Percentiles rank a stretch among this genome's conserved stretches.
Evolutionary conservation across 2,329 filamentous ascomycete genomes (phyloP).

Genomic region (Pseudogymnoascus sp.): DNA sequence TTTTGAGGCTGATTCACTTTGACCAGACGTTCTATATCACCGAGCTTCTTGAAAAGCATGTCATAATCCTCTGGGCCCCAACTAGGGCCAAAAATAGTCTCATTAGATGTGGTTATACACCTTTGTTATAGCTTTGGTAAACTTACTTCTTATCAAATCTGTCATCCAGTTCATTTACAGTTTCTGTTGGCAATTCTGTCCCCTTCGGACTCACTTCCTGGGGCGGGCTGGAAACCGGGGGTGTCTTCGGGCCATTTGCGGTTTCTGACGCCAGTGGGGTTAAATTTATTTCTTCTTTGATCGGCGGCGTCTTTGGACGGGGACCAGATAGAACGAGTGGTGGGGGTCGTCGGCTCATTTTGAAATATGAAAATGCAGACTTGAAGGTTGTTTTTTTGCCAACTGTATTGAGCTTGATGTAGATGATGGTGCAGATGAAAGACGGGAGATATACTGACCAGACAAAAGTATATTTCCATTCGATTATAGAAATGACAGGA

Average conservation of each 20-base stretch:
- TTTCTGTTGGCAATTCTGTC: not conserved
- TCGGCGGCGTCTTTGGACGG: not conserved
- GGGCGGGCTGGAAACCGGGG: not conserved
- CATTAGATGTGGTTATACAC: not conserved
- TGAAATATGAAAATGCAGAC: not conserved
- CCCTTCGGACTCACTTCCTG: not conserved
- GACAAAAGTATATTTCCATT: not conserved
- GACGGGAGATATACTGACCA: not conserved
- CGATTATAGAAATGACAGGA: constrained; percentile 3
- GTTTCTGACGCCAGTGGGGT: not conserved
- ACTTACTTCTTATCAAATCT: not conserved
- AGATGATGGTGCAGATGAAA: not conserved
- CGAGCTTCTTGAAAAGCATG: not conserved
- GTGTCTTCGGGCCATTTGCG: not conserved
- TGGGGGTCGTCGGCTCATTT: not conserved
- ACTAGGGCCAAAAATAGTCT: not conserved
- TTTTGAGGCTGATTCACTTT: not conserved
- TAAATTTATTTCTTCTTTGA: not conserved
- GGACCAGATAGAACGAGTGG: not conserved
- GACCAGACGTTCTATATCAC: not conserved
- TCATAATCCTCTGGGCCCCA: not conserved
- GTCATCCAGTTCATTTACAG: not conserved
- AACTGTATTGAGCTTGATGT: not conserved
- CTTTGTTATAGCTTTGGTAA: not conserved
- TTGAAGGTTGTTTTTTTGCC: not conserved